phyloP scores from a whole-genome alignment of 1,284 basidiomycete genomes.

The Trichosporon ovoides region DNA sequence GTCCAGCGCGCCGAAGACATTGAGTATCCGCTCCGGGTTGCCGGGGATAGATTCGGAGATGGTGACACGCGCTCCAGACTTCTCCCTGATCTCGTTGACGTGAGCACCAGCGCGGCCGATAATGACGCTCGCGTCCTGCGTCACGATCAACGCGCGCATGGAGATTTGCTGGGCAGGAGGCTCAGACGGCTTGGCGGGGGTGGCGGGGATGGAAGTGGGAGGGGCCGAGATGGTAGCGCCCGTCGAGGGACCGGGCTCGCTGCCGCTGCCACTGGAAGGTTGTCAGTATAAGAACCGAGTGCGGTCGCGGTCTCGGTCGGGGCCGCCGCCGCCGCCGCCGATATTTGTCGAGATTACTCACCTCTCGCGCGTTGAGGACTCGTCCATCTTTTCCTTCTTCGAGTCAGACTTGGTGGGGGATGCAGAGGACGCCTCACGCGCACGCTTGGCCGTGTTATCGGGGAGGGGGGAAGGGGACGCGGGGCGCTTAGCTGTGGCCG shows the following conservation, averaged over 20 bases:
- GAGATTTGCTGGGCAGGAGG: slow-evolving; percentile 58
- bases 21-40: slow-evolving; percentile 96
- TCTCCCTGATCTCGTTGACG: slow-evolving; percentile 97
- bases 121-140: slow-evolving; percentile 98
- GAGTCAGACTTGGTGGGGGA: slow-evolving; percentile 13
- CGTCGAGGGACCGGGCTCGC: slow-evolving; percentile 32
- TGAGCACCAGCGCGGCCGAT: slow-evolving; percentile 95
- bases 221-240: slow-evolving; percentile 24
- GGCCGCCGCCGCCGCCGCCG: too few relatives aligned
- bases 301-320: too few relatives aligned
- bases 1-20: slow-evolving; percentile 94
- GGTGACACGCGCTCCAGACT: slow-evolving; percentile 89
- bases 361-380: slow-evolving; percentile 29
- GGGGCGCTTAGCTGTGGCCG: slow-evolving; percentile 30
- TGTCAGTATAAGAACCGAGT: too few relatives aligned
- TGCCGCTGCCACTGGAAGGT: too few relatives aligned
- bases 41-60: slow-evolving; percentile 95
- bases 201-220: slow-evolving; percentile 30
- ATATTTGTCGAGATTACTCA: too few relatives aligned
- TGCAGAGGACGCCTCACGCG: slow-evolving; percentile 23
- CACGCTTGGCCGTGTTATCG: slow-evolving; percentile 26
- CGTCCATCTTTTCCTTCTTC: slow-evolving; percentile 38
- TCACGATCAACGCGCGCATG: slow-evolving; percentile 95
- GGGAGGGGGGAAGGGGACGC: slow-evolving; percentile 30
- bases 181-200: slow-evolving; percentile 36